A percentile compares a stretch with the other conserved stretches of the same genome.
phyloP scores from a whole-genome alignment of 352 stramenopile genomes.

The Globisporangium lucens region DNA sequence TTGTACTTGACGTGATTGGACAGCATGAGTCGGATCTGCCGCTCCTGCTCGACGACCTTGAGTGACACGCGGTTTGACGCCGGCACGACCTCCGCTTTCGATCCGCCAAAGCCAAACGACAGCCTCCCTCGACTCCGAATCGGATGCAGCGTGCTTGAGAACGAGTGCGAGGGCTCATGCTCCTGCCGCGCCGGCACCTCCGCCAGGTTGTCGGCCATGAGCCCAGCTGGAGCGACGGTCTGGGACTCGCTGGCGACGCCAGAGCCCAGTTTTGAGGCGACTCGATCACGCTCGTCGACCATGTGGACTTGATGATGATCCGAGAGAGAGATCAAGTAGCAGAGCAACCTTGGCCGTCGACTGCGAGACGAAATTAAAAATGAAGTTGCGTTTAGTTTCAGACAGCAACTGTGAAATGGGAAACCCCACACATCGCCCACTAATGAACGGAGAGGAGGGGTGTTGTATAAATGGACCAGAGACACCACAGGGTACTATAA shows the following conservation, averaged over 20 bases:
- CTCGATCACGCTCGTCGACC: neutral
- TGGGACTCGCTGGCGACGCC: neutral
- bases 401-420: neutral
- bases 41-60: conserved; percentile 51
- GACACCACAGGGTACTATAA: no score
- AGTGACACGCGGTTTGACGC: conserved; percentile 55
- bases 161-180: conserved; percentile 4
- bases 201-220: neutral
- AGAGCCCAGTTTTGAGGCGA: neutral
- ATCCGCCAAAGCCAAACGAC: conserved; percentile 11
- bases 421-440: neutral
- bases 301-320: neutral
- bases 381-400: neutral
- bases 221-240: neutral
- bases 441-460: neutral
- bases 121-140: conserved; percentile 7
- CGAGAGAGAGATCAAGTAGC: neutral
- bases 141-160: conserved; percentile 8
- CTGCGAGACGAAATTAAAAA: neutral
- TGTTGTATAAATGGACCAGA: no score
- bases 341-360: neutral
- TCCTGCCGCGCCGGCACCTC: neutral
- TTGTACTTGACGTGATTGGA: conserved; percentile 29
- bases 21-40: conserved; percentile 32
- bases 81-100: conserved; percentile 40